phyloP scores from a whole-genome alignment of 2,329 filamentous ascomycete genomes.

The Colletotrichum noveboracense region DNA sequence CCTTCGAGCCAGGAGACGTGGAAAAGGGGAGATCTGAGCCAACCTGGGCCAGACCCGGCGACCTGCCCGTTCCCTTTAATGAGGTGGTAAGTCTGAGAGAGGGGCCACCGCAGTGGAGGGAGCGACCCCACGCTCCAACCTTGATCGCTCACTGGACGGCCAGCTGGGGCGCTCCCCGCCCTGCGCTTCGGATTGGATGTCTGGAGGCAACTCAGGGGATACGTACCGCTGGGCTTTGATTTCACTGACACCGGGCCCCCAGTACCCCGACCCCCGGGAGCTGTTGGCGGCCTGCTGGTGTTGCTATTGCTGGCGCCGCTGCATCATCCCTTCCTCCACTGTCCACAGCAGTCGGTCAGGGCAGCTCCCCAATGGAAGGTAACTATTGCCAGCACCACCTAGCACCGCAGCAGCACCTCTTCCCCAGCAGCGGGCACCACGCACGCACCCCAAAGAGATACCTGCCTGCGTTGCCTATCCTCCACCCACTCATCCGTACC shows the following conservation, averaged over 20 bases:
- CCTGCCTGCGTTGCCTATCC: not conserved
- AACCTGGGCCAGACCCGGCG: not conserved
- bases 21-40: not conserved
- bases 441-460: not conserved
- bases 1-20: not conserved
- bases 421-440: not conserved
- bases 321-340: constrained; percentile 5
- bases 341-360: not conserved
- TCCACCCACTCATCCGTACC: too few species aligned
- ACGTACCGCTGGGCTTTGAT: not conserved
- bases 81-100: not conserved
- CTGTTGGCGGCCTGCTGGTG: not conserved
- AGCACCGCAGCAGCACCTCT: not conserved
- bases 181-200: not conserved
- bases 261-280: not conserved
- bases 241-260: not conserved
- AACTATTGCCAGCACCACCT: not conserved
- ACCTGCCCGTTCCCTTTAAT: not conserved
- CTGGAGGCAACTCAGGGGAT: not conserved
- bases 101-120: not conserved
- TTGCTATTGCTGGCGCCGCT: not conserved
- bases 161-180: not conserved
- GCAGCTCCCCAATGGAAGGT: not conserved
- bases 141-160: not conserved
- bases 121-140: not conserved